Evolutionary conservation across 2,329 filamentous ascomycete species (phyloP), one percentile per base, ranked within the genome.

Genomic region (Alternaria burnsii): DNA sequence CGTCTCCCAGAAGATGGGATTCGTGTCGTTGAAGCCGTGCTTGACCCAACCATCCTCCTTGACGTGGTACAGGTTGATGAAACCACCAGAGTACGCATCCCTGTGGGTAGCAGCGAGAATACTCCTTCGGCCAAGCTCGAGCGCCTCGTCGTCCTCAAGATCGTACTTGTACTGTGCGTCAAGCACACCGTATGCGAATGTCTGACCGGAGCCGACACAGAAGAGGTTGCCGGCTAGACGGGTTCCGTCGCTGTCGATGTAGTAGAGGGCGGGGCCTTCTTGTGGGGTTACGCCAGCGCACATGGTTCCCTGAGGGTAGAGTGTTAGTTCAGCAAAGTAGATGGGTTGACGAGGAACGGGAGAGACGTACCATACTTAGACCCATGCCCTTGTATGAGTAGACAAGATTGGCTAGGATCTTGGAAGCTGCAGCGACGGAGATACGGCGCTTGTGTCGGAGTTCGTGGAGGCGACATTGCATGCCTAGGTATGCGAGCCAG

Each of bases 351-450:
- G 1, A 7, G 16, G 7, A 16, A n/a, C 2, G 24, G 20, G 6
- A 11, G 30, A n/a, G 4, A 14, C 72, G 52, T 72, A 82, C 80
- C 95, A 99, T 99, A 79, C 92, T 97, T 74, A 99, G 84, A 38
- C 95, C 95, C 92, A 97, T 97, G 76, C 94, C 94, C 85, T 99
- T 99, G 89, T 99, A 99, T 73, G 89, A 90, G 86, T 98, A 99
- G 76, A 97, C 94, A 71, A 99, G 85, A 85, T 99, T 99, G 78
- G 95, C 93, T 71, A 99, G 91, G 80, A 99, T 97, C 87, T 99
- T 99, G 78, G 91, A 96, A 55, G 95, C 95, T 47, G 95, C 95
- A 46, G 95, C 94, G 67, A 99, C 95, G 63, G 93, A 95, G 84
- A 99, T 99, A 79, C 95, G 93, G 80, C 93, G 93, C 87, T 99